phyloP scores from a whole-genome alignment of 1,284 basidiomycete genomes.

The Cryptococcus maquisensis region DNA sequence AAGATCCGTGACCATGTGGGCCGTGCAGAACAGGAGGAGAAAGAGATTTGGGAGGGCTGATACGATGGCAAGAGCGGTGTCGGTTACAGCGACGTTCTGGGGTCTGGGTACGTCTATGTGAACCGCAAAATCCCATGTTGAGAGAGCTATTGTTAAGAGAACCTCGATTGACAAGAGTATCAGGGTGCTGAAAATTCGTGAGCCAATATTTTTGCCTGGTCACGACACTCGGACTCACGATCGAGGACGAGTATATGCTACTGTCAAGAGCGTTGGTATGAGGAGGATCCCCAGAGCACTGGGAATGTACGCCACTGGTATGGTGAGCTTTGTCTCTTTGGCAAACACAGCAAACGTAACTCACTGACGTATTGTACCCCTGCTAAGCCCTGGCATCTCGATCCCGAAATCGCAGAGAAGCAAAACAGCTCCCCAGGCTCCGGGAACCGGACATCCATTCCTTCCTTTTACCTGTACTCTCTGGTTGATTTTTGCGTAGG shows the following conservation, averaged over 20 bases:
- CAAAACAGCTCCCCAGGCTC: background rate
- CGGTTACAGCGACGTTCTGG: constrained; percentile 5
- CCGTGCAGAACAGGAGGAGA: constrained; percentile 14
- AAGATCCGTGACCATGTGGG: constrained; percentile 13
- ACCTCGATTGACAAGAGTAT: constrained; percentile 20
- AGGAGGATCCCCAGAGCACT: background rate
- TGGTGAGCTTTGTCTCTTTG: background rate
- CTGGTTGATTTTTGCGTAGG: too few species aligned
- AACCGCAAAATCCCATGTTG: constrained; percentile 17
- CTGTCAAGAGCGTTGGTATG: background rate
- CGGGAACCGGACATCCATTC: background rate
- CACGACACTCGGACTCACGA: background rate
- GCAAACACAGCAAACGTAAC: background rate
- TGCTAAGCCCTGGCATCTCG: background rate
- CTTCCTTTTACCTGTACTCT: too few species aligned
- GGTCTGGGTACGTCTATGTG: constrained; percentile 1
- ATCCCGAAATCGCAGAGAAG: background rate
- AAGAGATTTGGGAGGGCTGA: constrained; percentile 16
- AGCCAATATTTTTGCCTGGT: background rate
- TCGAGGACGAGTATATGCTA: background rate
- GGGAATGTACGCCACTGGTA: background rate
- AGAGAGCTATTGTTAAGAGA: constrained; percentile 6
- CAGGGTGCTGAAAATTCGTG: constrained; percentile 4
- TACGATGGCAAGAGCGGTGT: constrained; percentile 16
- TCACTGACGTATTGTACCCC: background rate